A percentile compares a stretch with the other conserved stretches of the same genome.
These are phyloP conservation scores for Torulaspora microellipsoides DNA, from an alignment of 805 yeast genomes.

Conservation along the genomic window DNA sequence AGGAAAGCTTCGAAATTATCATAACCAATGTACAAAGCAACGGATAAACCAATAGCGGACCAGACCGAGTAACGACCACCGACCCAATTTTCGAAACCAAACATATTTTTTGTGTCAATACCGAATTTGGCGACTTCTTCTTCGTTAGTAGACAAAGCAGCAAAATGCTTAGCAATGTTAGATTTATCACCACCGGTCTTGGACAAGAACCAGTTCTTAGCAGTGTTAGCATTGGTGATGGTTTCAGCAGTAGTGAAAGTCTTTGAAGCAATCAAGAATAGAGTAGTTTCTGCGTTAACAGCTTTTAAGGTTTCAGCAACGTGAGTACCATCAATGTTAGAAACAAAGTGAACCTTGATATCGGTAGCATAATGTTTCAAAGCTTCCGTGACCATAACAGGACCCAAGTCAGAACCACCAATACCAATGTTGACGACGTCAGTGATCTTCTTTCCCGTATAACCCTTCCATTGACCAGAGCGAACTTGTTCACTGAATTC, in stretches of 20 bases:
- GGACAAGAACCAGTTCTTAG: constrained; percentile 88
- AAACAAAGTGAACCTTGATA: constrained; percentile 84
- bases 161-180: constrained; percentile 95
- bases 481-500: constrained; percentile 88
- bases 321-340: constrained; percentile 98
- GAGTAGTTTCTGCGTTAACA: constrained; percentile 84
- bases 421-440: constrained; percentile 97
- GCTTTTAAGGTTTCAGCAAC: constrained; percentile 81
- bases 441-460: constrained; percentile 89
- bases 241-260: constrained; percentile 99
- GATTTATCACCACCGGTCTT: constrained; percentile 52
- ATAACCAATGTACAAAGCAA: constrained; percentile 90
- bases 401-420: constrained; percentile 98
- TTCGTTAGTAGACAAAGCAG: constrained; percentile 92
- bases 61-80: constrained; percentile 99
- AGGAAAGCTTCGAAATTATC: constrained; percentile 90
- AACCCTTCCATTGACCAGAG: constrained; percentile 95
- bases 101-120: constrained; percentile 96
- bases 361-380: constrained; percentile 81
- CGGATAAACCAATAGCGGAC: constrained; percentile 97
- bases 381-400: constrained; percentile 99
- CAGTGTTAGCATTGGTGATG: constrained; percentile 90
- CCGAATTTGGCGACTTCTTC: constrained; percentile 91
- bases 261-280: constrained; percentile 90
- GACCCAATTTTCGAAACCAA: constrained; percentile 97